Evolutionary conservation across 2,329 filamentous ascomycete species (phyloP), one percentile per base, ranked within the genome.

Genomic region (Diplocarpon rosae): DNA sequence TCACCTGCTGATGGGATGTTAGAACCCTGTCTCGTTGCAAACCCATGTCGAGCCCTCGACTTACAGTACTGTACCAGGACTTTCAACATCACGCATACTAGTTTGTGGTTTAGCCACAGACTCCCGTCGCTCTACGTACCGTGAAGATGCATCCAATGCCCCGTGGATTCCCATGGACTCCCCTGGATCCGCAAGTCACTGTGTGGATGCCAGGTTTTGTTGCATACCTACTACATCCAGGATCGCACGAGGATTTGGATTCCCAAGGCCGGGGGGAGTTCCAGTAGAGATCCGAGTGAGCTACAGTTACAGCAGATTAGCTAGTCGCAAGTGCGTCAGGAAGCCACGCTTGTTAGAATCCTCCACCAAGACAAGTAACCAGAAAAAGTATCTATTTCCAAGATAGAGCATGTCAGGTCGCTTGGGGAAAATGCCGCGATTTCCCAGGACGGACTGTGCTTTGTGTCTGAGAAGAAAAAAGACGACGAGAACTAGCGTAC

Each of bases 91-190:
- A 47, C 20, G 32, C 11, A 12, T 43, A 39, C 14, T 34, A 45
- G 14, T 15, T 37, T 31, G 35, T 39, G 17, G 37, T 30, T 29
- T 37, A 41, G 29, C n/a, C 32, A 20, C 37, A 37, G 17, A 36
- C 28, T 39, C 7, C 15, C 8, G 17, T 40, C 31, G 3, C 36
- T 35, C 27, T 33, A 8, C 38, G 27, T 12, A 48, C 9, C 17
- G 39, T 49, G 14, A 46, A 47, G 20, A 29, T 29, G 12, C 27
- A 31, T 48, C 45, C 11, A 44, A 50, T 14, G 40, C 13, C 2
- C 51, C 51, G n/a, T 55, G 53, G 53, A 48, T 34, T 16, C 49
- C 46, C 15, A 42, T 49, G 16, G 39, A 48, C 37, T 16, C 49
- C 46, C 15, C 42, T 49, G 16, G 39, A 48, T 5, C 49, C 45